phyloP scores from a whole-genome alignment of 306 rosid genomes.

The Comarum palustre region DNA sequence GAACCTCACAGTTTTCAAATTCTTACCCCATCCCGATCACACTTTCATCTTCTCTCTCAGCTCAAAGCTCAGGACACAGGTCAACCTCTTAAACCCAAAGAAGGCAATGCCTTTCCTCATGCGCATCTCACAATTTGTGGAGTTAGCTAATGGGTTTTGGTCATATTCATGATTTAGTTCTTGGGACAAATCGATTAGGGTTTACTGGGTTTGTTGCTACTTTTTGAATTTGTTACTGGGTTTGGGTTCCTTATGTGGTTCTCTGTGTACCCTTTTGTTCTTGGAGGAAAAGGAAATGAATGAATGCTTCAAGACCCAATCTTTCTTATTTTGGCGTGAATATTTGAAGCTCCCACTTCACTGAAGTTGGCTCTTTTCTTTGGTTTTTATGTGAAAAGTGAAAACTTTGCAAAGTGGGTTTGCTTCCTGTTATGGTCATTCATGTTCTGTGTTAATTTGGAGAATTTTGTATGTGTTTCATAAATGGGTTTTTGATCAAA shows the following conservation, averaged over 20 bases:
- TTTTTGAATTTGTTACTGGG: slow-evolving; percentile 2
- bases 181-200: slow-evolving; percentile 24
- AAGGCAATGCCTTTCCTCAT: slow-evolving; percentile 9
- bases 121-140: slow-evolving; percentile 1
- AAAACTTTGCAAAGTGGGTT: neutral
- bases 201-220: slow-evolving; percentile 13
- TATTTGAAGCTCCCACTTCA: slow-evolving; percentile 1
- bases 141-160: slow-evolving; percentile 1
- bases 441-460: slow-evolving; percentile 9
- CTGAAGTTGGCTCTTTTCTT: neutral
- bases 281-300: slow-evolving; percentile 7
- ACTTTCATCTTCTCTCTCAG: neutral
- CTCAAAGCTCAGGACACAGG: slow-evolving; percentile 45
- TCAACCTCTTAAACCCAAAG: slow-evolving; percentile 22
- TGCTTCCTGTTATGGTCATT: neutral
- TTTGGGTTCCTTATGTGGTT: neutral
- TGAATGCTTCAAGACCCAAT: neutral
- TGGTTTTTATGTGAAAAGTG: neutral
- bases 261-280: neutral
- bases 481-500: slow-evolving; percentile 1
- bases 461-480: slow-evolving; percentile 9
- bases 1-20: slow-evolving; percentile 17
- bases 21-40: slow-evolving; percentile 28
- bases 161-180: neutral
- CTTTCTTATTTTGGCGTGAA: slow-evolving; percentile 3